Percentiles rank a stretch among this genome's conserved stretches.
Conservation (phyloP, 441 rosid species). For the Hypseocharis bilobata region DNA sequence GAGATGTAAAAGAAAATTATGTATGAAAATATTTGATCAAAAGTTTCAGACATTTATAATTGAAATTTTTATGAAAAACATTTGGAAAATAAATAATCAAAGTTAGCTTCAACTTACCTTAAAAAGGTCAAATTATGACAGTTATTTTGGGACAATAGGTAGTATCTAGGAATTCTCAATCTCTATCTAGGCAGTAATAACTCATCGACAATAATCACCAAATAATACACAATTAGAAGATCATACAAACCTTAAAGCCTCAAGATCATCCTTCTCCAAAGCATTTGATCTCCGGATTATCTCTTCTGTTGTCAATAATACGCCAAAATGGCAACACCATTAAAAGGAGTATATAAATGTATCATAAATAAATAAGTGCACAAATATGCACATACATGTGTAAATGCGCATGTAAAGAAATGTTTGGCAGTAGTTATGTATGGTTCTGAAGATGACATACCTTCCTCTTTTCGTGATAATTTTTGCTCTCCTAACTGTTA, state of each 20-base stretch:
- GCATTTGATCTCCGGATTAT: slow-evolving; percentile 60
- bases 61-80: neutral
- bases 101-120: neutral
- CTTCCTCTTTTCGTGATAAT: slow-evolving; percentile 67
- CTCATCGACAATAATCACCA: neutral
- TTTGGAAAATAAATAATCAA: neutral
- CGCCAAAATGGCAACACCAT: slow-evolving; percentile 11
- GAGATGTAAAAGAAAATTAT: too few relatives aligned
- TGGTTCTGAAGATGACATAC: slow-evolving; percentile 35
- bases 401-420: neutral
- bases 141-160: neutral
- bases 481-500: slow-evolving; percentile 68
- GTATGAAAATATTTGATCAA: neutral
- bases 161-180: neutral
- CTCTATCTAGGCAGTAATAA: neutral
- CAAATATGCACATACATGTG: neutral
- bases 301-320: slow-evolving; percentile 45
- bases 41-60: neutral
- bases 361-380: neutral
- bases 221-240: neutral
- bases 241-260: slow-evolving; percentile 51
- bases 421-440: neutral
- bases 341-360: neutral
- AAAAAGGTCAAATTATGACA: neutral
- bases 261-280: slow-evolving; percentile 49